Evolutionary conservation across 257 asterid genomes (phyloP).

Genomic region (Plantago elongata): DNA sequence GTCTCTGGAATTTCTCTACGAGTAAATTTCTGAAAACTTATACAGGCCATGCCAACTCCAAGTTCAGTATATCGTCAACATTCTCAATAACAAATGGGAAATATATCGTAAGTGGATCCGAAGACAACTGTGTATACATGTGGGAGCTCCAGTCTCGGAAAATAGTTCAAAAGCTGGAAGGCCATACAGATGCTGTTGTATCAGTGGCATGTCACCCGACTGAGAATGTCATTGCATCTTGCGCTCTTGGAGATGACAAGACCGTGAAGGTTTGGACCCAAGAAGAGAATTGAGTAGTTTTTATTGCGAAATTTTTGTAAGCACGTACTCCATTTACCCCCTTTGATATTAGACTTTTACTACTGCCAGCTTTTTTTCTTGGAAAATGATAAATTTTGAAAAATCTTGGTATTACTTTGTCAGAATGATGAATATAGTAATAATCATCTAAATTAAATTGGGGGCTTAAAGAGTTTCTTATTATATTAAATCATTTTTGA

Average conservation of each 20-base stretch:
- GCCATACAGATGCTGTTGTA: slow-evolving; percentile 72
- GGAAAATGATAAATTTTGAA: too few relatives aligned
- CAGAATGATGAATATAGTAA: too few relatives aligned
- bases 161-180: slow-evolving; percentile 90
- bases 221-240: slow-evolving; percentile 77
- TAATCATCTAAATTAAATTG: too few relatives aligned
- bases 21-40: slow-evolving; percentile 90
- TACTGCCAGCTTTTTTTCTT: too few relatives aligned
- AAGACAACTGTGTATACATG: slow-evolving; percentile 68
- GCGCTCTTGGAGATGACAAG: slow-evolving; percentile 77
- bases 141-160: slow-evolving; percentile 95
- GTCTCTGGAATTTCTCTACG: slow-evolving; percentile 84
- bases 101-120: slow-evolving; percentile 91
- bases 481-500: too few relatives aligned
- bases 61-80: slow-evolving; percentile 69
- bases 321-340: too few relatives aligned
- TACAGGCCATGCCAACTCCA: slow-evolving; percentile 76
- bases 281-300: slow-evolving; percentile 41
- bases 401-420: too few relatives aligned
- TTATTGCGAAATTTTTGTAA: background rate
- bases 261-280: slow-evolving; percentile 74
- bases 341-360: too few relatives aligned
- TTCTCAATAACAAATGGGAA: slow-evolving; percentile 85
- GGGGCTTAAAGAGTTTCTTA: too few relatives aligned
- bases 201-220: slow-evolving; percentile 86